Evolutionary conservation across 192 early-diverging fungal genomes (phyloP).

Genomic region (Gonapodya prolifera): DNA sequence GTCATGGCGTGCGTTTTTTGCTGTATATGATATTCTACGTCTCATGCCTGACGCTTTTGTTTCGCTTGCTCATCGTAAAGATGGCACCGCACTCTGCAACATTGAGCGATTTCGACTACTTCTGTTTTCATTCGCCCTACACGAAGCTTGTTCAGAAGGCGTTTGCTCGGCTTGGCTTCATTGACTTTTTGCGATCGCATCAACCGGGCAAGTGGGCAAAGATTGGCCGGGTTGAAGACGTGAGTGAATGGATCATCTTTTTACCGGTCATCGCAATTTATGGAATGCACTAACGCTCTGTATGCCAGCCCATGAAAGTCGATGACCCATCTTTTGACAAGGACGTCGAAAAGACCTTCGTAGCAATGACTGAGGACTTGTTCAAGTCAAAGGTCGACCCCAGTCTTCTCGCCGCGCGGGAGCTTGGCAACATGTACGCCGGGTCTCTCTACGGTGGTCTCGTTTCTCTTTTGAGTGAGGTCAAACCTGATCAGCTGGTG

Average conservation of each 20-base stretch:
- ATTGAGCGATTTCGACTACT: constrained; percentile 62
- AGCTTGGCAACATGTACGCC: constrained; percentile 93
- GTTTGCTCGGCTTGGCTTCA: constrained; percentile 78
- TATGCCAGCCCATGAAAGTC: constrained; percentile 25
- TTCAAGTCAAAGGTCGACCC: constrained; percentile 69
- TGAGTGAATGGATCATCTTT: too few relatives aligned
- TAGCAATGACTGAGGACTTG: constrained; percentile 57
- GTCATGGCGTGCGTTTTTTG: background rate
- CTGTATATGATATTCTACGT: too few relatives aligned
- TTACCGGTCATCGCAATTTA: too few relatives aligned
- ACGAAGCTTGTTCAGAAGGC: constrained; percentile 95
- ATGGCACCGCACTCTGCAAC: too few relatives aligned
- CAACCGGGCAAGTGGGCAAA: too few relatives aligned
- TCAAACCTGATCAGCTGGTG: constrained; percentile 50
- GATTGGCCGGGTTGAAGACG: too few relatives aligned
- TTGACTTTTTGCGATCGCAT: constrained; percentile 82
- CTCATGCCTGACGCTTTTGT: too few relatives aligned
- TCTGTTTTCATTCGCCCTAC: constrained; percentile 94
- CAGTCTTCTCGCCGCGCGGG: constrained; percentile 62
- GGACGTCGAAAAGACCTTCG: constrained; percentile 85
- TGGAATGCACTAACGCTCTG: too few relatives aligned
- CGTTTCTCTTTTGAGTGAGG: constrained; percentile 62
- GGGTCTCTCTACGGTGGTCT: constrained; percentile 63
- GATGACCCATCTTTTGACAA: constrained; percentile 73
- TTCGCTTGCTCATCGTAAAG: too few relatives aligned